phyloP scores from a whole-genome alignment of 768 basidiomycete genomes.

The Kondoa malvinella region DNA sequence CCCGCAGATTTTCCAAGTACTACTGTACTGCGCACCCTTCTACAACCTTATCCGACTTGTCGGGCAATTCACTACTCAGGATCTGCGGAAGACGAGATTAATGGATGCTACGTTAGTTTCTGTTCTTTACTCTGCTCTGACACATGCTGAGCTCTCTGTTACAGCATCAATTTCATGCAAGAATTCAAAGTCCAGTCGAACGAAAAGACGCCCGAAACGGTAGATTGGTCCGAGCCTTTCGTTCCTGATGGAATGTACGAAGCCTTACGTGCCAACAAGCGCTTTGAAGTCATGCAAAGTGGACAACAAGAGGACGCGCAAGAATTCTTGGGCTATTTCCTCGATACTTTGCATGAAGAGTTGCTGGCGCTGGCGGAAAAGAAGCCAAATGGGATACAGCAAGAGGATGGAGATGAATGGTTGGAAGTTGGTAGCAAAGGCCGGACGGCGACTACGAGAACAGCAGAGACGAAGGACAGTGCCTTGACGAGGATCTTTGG shows the following conservation, averaged over 20 bases:
- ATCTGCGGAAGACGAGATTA: constrained; percentile 32
- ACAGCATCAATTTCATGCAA: constrained; percentile 45
- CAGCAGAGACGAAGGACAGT: constrained; percentile 60
- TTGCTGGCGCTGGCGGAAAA: constrained; percentile 34
- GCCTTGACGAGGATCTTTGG: constrained; percentile 86
- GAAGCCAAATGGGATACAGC: not conserved
- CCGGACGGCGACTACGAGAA: constrained; percentile 57
- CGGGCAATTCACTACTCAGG: constrained; percentile 40
- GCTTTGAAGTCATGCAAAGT: constrained; percentile 82
- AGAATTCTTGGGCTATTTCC: constrained; percentile 93
- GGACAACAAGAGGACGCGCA: constrained; percentile 97
- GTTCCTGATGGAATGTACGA: constrained; percentile 75
- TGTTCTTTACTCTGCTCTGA: not conserved
- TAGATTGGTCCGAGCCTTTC: constrained; percentile 43
- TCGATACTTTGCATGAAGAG: constrained; percentile 89
- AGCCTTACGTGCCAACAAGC: constrained; percentile 79
- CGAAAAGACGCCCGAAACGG: constrained; percentile 4
- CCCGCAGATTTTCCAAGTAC: constrained; percentile 52
- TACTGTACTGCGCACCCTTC: constrained; percentile 80
- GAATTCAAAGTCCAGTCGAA: constrained; percentile 41
- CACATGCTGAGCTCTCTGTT: constrained; percentile 31
- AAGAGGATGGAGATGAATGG: constrained; percentile 45
- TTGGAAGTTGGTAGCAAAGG: constrained; percentile 84
- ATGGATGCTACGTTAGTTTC: constrained; percentile 37
- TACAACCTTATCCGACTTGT: constrained; percentile 58